These are phyloP conservation scores for Amoeboaphelidium protococcarum DNA, from an alignment of 371 early-diverging fungal genomes.

Conservation along the genomic window DNA sequence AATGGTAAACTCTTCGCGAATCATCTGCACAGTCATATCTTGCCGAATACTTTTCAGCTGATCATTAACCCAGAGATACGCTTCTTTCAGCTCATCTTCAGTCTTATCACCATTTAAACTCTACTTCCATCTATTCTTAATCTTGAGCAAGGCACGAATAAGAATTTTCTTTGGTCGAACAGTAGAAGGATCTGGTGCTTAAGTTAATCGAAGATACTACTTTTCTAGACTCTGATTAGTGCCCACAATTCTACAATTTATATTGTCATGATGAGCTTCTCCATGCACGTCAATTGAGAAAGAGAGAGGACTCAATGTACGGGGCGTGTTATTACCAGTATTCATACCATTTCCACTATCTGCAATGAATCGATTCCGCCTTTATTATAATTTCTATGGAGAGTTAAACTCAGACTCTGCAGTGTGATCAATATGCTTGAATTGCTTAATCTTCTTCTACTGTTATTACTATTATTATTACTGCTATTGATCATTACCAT, in stretches of 20 bases:
- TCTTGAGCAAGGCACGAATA: conserved; percentile 22
- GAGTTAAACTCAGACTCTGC: too few species aligned
- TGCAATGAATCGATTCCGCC: too few species aligned
- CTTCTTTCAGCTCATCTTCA: conserved; percentile 20
- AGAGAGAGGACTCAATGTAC: too few species aligned
- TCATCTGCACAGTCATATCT: conserved; percentile 81
- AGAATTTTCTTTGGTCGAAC: conserved; percentile 60
- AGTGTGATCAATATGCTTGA: too few species aligned
- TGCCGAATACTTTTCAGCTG: conserved; percentile 85
- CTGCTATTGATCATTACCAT: too few species aligned
- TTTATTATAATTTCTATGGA: too few species aligned
- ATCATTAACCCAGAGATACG: conserved; percentile 75
- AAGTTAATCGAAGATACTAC: conserved; percentile 61
- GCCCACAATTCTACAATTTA: conserved; percentile 73
- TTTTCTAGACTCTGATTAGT: conserved; percentile 58
- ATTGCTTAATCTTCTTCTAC: too few species aligned
- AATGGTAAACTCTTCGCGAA: conserved; percentile 70
- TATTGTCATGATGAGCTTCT: too few species aligned
- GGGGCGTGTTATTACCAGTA: too few species aligned
- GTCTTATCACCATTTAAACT: background rate
- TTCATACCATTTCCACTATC: too few species aligned
- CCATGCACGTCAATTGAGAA: too few species aligned
- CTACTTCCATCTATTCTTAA: background rate
- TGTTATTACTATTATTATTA: too few species aligned
- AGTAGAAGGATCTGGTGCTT: conserved; percentile 60